Percentiles rank a stretch among this genome's conserved stretches.
These are phyloP conservation scores for Curvularia spicifera DNA, from an alignment of 2,329 filamentous ascomycete genomes.

Conservation along the genomic window DNA sequence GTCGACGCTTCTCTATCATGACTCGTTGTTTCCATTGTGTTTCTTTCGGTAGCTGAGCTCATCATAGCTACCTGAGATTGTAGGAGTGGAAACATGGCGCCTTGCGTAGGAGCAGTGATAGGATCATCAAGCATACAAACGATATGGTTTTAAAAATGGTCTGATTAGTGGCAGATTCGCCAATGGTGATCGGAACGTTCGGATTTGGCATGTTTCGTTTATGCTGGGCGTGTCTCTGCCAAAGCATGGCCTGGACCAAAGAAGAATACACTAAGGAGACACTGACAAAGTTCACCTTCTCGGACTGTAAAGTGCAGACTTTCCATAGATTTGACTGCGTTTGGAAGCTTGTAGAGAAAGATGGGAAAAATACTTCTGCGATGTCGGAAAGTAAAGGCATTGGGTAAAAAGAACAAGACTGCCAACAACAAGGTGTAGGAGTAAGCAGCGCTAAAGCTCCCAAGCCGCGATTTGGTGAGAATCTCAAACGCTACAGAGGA, in stretches of 20 bases:
- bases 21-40: constrained; percentile 4
- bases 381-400: no score
- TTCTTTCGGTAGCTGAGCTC: constrained; percentile 12
- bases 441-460: no score
- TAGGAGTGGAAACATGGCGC: no score
- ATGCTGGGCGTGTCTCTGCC: background rate
- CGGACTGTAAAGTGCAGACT: background rate
- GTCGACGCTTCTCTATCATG: background rate
- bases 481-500: no score
- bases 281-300: background rate
- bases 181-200: background rate
- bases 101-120: no score
- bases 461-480: no score
- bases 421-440: no score
- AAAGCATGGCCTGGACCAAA: background rate
- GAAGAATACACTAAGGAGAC: constrained; percentile 5
- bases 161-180: constrained; percentile 4
- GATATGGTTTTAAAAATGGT: constrained; percentile 6
- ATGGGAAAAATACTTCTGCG: no score
- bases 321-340: no score
- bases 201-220: background rate
- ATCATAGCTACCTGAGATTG: no score
- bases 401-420: no score
- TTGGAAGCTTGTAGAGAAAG: no score
- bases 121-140: constrained; percentile 4